Base-by-base conservation (phyloP, 73 alveolate genomes). In the Paramecium pentaurelia region DNA sequence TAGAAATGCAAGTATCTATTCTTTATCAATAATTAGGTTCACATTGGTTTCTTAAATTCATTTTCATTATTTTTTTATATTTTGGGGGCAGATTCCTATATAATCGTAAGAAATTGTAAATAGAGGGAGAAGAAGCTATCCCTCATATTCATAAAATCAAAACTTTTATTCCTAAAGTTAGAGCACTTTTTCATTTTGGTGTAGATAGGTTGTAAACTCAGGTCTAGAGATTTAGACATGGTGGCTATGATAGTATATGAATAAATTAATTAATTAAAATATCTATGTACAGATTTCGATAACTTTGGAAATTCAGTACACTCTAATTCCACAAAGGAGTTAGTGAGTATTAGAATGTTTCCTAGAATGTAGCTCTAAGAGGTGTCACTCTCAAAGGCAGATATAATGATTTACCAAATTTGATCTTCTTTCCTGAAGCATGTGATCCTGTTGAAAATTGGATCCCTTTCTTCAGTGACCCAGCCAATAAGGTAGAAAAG, bases 401-500 rank as follows among this genome's bases (percentile, higher is more conserved):
- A 84, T 77, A 84, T 12, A 77, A 86, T 36, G 98, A 96, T 93
- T 93, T 96, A 59, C 98, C 98, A 77, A 94, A 95, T 58, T 8
- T 96, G 77, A 86, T 96, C 71, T 96, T 96, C 97, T 87, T 96
- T 49, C 94, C 97, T 28, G 98, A 96, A 37, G 86, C 94, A 40
- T 58, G 95, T 30, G 98, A 96, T 85, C 96, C 95, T 45, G 93
- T 96, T 3, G 95, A 60, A 14, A 96, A 95, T 95, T 96, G 96
- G 94, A 92, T 94, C 83, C 92, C 92, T 51, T 96, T 96, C 93
- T 96, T 96, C 93, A 95, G 96, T 34, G 77, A 92, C 51, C 92
- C 92, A 14, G 85, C 91, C 25, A 93, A 95, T 70, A 87, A 95
- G 73, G 93, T 96, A 16, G 30, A 25, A 58, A 9, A 20, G 47